Evolutionary conservation across 129 eudicot species (phyloP), one percentile per base, ranked within the genome.

Genomic region (Lonicera japonica): DNA sequence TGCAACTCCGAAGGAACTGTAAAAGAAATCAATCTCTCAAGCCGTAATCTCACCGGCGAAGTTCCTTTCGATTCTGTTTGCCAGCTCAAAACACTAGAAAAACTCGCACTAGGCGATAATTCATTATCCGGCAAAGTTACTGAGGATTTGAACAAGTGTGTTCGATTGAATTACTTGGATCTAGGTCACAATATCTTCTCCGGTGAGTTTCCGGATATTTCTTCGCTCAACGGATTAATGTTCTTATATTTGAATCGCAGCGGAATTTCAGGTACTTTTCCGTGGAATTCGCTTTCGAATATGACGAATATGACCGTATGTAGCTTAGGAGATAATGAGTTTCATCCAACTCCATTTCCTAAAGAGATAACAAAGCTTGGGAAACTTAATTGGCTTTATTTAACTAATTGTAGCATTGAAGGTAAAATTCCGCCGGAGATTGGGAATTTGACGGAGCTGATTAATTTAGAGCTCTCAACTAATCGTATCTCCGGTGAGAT

Each of bases 301-400:
- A 87, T 92, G 90, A 61, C 65, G 6, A 66, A 55, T 9, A 68
- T 92, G 41, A 45, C 66, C 0, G 86, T 70, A 29, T 53, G 87
- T 15, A 82, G 96, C 71, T 38, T 94, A 0, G 99, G 99, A 0
- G 99, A 94, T 43, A 94, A 94, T 64, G 68, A 71, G 2, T 83
- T 94, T 46, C 79, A 85, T 54, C 46, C 21, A 11, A 74, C 87
- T 17, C 71, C 78, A 14, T 88, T 94, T 65, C 99, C 99, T 0
- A 25, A 34, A 1, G 70, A 61, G 73, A 64, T 88, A 11, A 3
- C 70, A 25, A 64, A 65, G 43, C 84, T 94, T 0, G 47, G 48
- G 34, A 74, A 76, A 13, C 64, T 94, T 68, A 79, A 62, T 13
- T 88, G 92, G 95, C 60, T 94, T 4, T 94, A 94, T 75, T 66